These are phyloP conservation scores for Botryotinia convoluta DNA, from an alignment of 2,329 filamentous ascomycete species.

Conservation along the genomic window DNA sequence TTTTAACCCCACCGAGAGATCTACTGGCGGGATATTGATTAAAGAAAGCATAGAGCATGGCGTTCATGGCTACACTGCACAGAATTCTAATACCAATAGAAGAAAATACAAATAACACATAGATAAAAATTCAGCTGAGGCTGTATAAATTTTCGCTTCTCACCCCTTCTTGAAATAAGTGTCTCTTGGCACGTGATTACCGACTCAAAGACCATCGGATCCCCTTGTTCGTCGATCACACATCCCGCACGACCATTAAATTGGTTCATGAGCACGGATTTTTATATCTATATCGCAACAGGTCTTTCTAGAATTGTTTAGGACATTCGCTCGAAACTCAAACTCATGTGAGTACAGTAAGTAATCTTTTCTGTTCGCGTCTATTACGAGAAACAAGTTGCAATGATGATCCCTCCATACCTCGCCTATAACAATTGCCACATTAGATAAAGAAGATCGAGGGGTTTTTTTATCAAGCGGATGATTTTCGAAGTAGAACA, in stretches of 20 bases:
- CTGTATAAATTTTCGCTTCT: neutral
- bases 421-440: slow-evolving; percentile 14
- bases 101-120: neutral
- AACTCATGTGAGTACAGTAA: neutral
- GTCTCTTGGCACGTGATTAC: neutral
- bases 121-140: neutral
- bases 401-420: slow-evolving; percentile 3
- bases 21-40: neutral
- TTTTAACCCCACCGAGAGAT: neutral
- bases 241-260: neutral
- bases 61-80: neutral
- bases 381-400: neutral
- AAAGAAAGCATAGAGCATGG: neutral
- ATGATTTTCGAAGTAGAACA: slow-evolving; percentile 1
- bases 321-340: neutral
- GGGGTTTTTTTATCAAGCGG: neutral
- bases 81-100: neutral
- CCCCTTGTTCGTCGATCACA: slow-evolving; percentile 2
- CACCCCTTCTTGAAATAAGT: neutral
- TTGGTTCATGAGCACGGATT: neutral
- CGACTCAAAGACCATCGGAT: neutral
- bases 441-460: slow-evolving; percentile 2
- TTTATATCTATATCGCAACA: neutral
- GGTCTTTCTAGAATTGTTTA: neutral
- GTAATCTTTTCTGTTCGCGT: neutral